Evolutionary conservation across 257 asterid species (phyloP).

Genomic region (Misopates orontium): DNA sequence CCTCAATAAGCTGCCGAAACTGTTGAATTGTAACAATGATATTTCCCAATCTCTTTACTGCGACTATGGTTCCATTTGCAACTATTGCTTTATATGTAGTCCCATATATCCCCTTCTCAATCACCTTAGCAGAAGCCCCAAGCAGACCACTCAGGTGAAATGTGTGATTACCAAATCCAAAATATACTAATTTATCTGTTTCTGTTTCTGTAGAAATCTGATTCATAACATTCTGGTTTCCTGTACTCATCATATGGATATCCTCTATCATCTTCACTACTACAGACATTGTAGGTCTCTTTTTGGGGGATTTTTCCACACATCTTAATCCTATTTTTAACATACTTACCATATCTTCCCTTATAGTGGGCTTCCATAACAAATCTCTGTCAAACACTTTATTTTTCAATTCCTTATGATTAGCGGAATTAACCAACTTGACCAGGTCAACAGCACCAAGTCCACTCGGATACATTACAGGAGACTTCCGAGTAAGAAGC

Average conservation of each 20-base stretch:
- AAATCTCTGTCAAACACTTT: neutral
- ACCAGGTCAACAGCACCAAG: neutral
- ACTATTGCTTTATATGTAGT: neutral
- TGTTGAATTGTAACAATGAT: neutral
- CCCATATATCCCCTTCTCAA: neutral
- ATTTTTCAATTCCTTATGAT: neutral
- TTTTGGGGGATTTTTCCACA: slow-evolving; percentile 21
- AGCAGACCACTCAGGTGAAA: neutral
- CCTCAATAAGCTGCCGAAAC: slow-evolving; percentile 15
- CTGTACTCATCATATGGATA: neutral
- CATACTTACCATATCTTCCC: neutral
- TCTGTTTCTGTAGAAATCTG: neutral
- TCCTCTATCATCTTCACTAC: slow-evolving; percentile 27
- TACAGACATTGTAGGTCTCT: slow-evolving; percentile 25
- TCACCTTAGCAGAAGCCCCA: neutral
- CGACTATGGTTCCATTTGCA: neutral
- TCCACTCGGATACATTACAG: neutral
- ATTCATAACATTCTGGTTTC: too few species aligned
- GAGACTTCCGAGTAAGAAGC: slow-evolving; percentile 36
- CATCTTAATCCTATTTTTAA: slow-evolving; percentile 16
- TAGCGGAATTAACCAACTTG: neutral
- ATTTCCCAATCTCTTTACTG: slow-evolving; percentile 8
- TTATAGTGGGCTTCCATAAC: neutral
- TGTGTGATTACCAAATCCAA: neutral
- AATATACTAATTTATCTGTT: too few species aligned